Evolutionary conservation across 2,329 filamentous ascomycete species (phyloP).

Genomic region (Sporothrix globosa): DNA sequence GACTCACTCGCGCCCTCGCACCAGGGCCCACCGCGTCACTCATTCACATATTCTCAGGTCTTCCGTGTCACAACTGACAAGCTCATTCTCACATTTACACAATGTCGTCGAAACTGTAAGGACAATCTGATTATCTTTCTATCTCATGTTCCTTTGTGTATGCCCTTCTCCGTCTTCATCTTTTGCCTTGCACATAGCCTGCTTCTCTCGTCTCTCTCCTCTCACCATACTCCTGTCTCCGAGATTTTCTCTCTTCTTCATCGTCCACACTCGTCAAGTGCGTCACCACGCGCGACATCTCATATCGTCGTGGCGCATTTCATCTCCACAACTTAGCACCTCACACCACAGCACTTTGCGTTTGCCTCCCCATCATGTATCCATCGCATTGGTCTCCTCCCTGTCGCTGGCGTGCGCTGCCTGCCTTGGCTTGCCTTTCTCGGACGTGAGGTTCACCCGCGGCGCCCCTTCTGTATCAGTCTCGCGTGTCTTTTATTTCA

Average conservation of each 20-base stretch:
- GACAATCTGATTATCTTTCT: not conserved
- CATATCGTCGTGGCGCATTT: not conserved
- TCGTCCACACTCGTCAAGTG: not conserved
- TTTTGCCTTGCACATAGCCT: not conserved
- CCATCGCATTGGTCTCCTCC: not conserved
- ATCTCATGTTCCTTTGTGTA: not conserved
- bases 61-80: not conserved
- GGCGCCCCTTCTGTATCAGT: not conserved
- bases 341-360: not conserved
- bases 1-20: too few species aligned
- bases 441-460: not conserved
- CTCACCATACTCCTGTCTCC: not conserved
- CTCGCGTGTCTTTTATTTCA: not conserved
- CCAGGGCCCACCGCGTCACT: not conserved
- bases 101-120: constrained; percentile 29
- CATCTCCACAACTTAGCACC: too few species aligned
- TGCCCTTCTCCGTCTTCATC: not conserved
- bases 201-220: not conserved
- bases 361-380: not conserved
- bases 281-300: not conserved
- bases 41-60: not conserved
- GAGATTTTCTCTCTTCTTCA: not conserved
- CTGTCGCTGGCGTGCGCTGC: not conserved
- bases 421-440: not conserved
- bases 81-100: not conserved